Base-by-base conservation (phyloP, 129 eudicot species). In the Tanacetum coccineum region DNA sequence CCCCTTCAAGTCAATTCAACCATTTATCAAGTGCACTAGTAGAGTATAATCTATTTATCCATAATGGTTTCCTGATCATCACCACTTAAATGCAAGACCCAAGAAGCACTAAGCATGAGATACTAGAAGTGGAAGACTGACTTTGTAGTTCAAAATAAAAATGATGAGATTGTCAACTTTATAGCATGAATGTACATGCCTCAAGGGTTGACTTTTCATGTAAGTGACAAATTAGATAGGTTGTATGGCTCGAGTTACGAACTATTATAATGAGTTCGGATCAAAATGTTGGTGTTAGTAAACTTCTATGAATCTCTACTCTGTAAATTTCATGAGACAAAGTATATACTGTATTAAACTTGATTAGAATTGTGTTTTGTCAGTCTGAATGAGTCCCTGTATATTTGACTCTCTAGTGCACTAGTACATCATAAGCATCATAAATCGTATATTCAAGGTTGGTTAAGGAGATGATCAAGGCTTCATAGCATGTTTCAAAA, bases 51-150 rank as follows among this genome's bases (percentile, higher is more conserved):
- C 39, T 48, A 49, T 59, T 39, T 54, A 28, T 64, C 6, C 62
- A 59, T 67, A 47, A 75, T 67, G 74, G 74, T 75, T 75, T 72
- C 58, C 79, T 59, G 28, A 68, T 75, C 79, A 67, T 36, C 68
- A 39, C 79, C 79, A 75, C 74, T 74, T 75, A 57, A 60, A 59
- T 60, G 15, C 39, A 68, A 75, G 47, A 67, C 68, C 74, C 28
- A 75, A 67, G 57, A 49, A 67, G 74, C 79, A 75, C 70, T 68
- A 75, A 59, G 10, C 74, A 60, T 26, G 51, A 59, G 74, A 75
- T 75, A 48, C 61, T 39, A 67, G 47, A 50, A 67, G 79, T 75
- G 79, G 79, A 75, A 49, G 67, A 45, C 59, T 75, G 79, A n/a
- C n/a, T n/a, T 74, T 74, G 13, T 52, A 67, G 14, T 67, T 45